Conservation (phyloP, 306 rosid species). For the Citrullus amarus region DNA sequence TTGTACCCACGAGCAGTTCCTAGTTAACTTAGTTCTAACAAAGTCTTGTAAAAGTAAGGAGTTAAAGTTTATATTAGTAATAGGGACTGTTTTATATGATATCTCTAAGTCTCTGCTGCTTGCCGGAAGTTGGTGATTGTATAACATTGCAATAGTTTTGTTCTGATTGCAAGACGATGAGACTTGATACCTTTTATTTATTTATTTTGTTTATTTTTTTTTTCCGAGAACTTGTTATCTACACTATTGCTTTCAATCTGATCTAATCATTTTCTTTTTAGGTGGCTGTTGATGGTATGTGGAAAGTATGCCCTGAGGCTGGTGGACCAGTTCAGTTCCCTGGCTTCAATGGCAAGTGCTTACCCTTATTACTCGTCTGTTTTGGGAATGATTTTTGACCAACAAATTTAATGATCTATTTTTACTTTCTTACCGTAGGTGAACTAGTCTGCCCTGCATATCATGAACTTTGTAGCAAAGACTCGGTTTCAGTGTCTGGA, state of each 20-base stretch:
- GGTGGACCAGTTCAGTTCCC: constrained; percentile 82
- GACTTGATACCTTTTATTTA: background rate
- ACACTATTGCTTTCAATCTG: background rate
- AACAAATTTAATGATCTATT: background rate
- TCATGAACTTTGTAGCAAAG: constrained; percentile 66
- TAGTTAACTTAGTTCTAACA: background rate
- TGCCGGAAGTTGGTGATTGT: background rate
- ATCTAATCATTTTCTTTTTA: constrained; percentile 13
- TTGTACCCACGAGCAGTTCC: background rate
- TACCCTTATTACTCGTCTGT: background rate
- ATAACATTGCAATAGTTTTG: background rate
- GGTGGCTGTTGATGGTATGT: constrained; percentile 89
- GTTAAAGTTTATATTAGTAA: background rate
- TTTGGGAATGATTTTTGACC: background rate
- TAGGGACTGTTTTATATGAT: background rate
- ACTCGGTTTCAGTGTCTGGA: constrained; percentile 34
- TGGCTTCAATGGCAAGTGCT: constrained; percentile 60
- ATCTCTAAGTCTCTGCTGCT: background rate
- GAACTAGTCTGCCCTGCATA: constrained; percentile 79
- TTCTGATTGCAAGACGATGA: background rate
- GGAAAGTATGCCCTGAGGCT: constrained; percentile 77
- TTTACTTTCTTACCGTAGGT: constrained; percentile 30
- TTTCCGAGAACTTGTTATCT: background rate
- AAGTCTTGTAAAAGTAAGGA: background rate
- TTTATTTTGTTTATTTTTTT: background rate